These are phyloP conservation scores for Hysterium pulicare DNA, from an alignment of 2,329 filamentous ascomycete species.

Conservation along the genomic window DNA sequence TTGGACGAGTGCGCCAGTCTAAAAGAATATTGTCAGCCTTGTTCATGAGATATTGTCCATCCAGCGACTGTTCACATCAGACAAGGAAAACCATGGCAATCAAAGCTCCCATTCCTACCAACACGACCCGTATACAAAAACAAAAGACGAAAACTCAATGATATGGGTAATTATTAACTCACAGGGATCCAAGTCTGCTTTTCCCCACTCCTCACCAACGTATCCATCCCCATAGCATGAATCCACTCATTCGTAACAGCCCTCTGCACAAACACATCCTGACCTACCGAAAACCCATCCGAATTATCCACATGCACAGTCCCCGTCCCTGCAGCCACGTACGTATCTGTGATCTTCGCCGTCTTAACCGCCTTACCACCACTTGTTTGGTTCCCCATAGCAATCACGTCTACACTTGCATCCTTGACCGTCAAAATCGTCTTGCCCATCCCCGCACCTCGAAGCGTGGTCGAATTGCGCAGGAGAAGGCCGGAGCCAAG, in stretches of 20 bases:
- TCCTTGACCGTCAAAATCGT: constrained; percentile 5
- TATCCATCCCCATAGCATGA: constrained; percentile 9
- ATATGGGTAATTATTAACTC: too few species aligned
- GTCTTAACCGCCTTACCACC: constrained; percentile 3
- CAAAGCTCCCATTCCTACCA: too few species aligned
- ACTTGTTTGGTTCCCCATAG: constrained; percentile 2
- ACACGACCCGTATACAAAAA: too few species aligned
- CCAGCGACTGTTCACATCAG: too few species aligned
- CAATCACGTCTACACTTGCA: constrained; percentile 3
- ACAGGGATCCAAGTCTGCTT: constrained; percentile 2
- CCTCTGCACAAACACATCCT: constrained; percentile 7
- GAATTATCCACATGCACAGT: constrained; percentile 6
- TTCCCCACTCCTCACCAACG: constrained; percentile 1
- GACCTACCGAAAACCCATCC: constrained; percentile 3
- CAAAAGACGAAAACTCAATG: not conserved
- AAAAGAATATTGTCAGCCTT: not conserved
- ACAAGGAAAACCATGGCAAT: too few species aligned
- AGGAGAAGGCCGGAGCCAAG: constrained; percentile 7
- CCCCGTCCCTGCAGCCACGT: constrained; percentile 6
- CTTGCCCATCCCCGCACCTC: constrained; percentile 6
- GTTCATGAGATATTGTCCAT: not conserved
- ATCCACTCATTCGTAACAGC: constrained; percentile 5
- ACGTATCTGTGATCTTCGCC: constrained; percentile 5
- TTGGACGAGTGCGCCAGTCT: constrained; percentile 4
- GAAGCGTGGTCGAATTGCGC: constrained; percentile 3